Conservation (phyloP, 805 yeast genomes). For the Metschnikowia anglica region DNA sequence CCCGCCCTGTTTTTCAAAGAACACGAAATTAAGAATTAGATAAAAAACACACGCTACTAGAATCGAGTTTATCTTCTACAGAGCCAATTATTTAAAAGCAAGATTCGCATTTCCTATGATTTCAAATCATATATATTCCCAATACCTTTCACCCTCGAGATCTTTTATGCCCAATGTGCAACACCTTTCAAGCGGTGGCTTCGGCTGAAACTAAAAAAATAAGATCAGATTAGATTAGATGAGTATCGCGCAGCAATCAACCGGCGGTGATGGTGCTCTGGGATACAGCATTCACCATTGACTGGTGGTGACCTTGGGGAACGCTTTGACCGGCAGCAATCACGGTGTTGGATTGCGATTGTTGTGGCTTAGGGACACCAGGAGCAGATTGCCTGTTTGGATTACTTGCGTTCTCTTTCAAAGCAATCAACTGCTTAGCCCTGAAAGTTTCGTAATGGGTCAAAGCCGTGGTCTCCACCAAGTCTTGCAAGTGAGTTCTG, state of each 20-base stretch:
- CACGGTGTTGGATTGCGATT: constrained; percentile 7
- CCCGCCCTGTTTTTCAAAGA: background rate
- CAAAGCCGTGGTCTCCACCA: constrained; percentile 86
- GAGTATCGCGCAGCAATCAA: background rate
- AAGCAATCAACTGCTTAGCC: constrained; percentile 87
- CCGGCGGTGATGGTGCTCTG: constrained; percentile 18
- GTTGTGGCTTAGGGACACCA: constrained; percentile 7
- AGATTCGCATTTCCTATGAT: constrained; percentile 2
- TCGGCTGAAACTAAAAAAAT: too few species aligned
- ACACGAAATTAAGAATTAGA: background rate
- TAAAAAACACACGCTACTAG: background rate
- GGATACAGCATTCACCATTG: constrained; percentile 21
- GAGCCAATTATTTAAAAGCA: background rate
- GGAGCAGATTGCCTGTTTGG: constrained; percentile 38
- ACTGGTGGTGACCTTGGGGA: constrained; percentile 10
- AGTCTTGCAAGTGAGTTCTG: constrained; percentile 92
- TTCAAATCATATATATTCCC: background rate
- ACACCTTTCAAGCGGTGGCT: too few species aligned
- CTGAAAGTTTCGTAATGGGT: constrained; percentile 92
- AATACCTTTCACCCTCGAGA: background rate
- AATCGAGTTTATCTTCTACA: background rate
- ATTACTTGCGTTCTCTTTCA: constrained; percentile 82
- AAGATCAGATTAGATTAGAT: background rate
- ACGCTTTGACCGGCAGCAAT: constrained; percentile 5
- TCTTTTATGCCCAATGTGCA: background rate